These are phyloP conservation scores for Vitis hybrid DNA, from an alignment of 177 flowering plant genomes.

Conservation along the genomic window DNA sequence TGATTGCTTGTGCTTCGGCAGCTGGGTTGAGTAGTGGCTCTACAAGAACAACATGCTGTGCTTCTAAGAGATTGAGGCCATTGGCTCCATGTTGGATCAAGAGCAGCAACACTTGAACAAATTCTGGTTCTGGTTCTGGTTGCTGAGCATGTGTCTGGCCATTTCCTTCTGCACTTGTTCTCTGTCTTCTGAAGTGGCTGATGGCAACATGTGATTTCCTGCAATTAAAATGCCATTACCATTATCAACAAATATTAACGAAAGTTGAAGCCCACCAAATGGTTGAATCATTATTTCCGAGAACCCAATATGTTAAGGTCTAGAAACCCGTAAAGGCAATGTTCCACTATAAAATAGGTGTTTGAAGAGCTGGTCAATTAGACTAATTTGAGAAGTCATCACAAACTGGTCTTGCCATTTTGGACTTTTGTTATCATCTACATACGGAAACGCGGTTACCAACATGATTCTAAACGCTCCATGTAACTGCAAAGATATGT, in stretches of 20 bases:
- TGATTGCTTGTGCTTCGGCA: constrained; percentile 93
- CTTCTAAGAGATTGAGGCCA: constrained; percentile 95
- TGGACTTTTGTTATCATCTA: no score
- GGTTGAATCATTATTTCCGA: no score
- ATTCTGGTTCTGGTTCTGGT: constrained; percentile 26
- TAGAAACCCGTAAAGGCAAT: no score
- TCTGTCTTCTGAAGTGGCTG: constrained; percentile 64
- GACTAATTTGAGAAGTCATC: no score
- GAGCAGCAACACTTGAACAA: constrained; percentile 74
- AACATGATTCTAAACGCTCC: no score
- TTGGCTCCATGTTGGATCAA: constrained; percentile 93
- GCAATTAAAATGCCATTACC: constrained; percentile 20
- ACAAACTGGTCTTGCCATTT: no score
- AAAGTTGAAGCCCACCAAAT: not conserved
- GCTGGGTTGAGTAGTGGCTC: constrained; percentile 98
- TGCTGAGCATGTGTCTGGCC: constrained; percentile 16
- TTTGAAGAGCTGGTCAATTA: no score
- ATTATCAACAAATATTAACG: not conserved
- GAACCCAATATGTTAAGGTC: no score
- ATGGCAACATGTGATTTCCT: constrained; percentile 87
- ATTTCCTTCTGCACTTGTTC: constrained; percentile 20
- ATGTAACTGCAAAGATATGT: no score
- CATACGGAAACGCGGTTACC: no score
- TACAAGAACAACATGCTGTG: constrained; percentile 88
- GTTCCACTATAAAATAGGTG: no score